phyloP scores from a whole-genome alignment of 768 basidiomycete species.

The Xerocomellus amylosporus region DNA sequence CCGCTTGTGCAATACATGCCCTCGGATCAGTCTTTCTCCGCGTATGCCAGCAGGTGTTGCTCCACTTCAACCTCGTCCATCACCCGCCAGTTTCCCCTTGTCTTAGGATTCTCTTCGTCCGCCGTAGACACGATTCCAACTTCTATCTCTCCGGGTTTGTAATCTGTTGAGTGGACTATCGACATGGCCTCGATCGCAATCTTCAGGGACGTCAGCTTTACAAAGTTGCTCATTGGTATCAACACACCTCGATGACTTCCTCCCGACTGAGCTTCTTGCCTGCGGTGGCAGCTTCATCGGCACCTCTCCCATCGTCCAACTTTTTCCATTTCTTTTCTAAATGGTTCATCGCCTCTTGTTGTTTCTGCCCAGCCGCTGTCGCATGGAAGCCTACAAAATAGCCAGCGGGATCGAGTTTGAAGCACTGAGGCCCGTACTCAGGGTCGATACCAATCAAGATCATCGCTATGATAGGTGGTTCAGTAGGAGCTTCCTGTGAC shows the following conservation, averaged over 20 bases:
- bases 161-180: slow-evolving; percentile 91
- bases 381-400: slow-evolving; percentile 99
- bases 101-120: slow-evolving; percentile 70
- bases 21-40: slow-evolving; percentile 75
- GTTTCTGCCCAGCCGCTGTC: slow-evolving; percentile 93
- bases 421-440: slow-evolving; percentile 91
- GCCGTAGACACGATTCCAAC: slow-evolving; percentile 86
- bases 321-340: slow-evolving; percentile 99
- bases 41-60: slow-evolving; percentile 76
- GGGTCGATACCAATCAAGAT: slow-evolving; percentile 91
- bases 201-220: slow-evolving; percentile 37
- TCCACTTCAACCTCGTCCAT: slow-evolving; percentile 79
- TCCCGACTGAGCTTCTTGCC: slow-evolving; percentile 68
- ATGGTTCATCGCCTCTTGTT: slow-evolving; percentile 98
- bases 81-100: slow-evolving; percentile 73
- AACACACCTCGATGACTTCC: slow-evolving; percentile 85
- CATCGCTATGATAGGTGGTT: slow-evolving; percentile 62
- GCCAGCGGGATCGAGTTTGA: slow-evolving; percentile 98
- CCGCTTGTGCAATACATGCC: slow-evolving; percentile 1
- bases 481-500: not conserved
- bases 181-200: slow-evolving; percentile 95
- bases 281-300: slow-evolving; percentile 73
- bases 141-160: slow-evolving; percentile 94
- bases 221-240: not conserved
- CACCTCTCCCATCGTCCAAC: slow-evolving; percentile 72